A percentile compares a stretch with the other conserved stretches of the same genome.
Conservation (phyloP, 345 rosid species). For the Populus davidiana region DNA sequence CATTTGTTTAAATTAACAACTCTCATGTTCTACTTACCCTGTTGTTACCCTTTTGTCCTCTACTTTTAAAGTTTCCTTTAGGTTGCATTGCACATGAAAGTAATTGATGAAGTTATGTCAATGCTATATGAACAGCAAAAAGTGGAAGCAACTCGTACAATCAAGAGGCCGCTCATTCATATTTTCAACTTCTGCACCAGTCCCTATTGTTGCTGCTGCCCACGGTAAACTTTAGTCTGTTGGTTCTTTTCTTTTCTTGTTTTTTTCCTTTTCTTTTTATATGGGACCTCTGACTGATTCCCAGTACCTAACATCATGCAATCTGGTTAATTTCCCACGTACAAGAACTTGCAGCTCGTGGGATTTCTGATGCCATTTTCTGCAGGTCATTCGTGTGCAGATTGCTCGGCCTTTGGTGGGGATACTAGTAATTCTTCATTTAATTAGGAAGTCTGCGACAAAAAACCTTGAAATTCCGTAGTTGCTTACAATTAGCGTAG, state of each 20-base stretch:
- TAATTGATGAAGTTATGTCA: neutral
- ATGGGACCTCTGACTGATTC: neutral
- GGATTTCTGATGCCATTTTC: neutral
- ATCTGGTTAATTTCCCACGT: neutral
- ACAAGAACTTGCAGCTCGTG: neutral
- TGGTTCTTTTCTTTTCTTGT: neutral
- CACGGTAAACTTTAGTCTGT: slow-evolving; percentile 43
- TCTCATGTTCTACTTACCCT: neutral
- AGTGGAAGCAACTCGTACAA: slow-evolving; percentile 82
- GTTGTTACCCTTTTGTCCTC: neutral
- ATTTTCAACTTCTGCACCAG: slow-evolving; percentile 77
- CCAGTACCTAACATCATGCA: neutral
- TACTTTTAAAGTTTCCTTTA: neutral
- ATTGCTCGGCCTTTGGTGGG: neutral
- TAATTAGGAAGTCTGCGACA: neutral
- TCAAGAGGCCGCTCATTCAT: slow-evolving; percentile 91
- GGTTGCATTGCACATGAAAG: neutral
- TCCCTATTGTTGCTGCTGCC: slow-evolving; percentile 86
- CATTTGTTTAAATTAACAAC: neutral
- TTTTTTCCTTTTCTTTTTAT: neutral
- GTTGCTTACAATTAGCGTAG: neutral
- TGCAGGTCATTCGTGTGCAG: neutral
- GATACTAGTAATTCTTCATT: neutral
- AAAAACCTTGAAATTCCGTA: no score
- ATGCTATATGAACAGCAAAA: slow-evolving; percentile 53